Evolutionary conservation across 1,284 basidiomycete genomes (phyloP).

Genomic region (Ganoderma boninense): DNA sequence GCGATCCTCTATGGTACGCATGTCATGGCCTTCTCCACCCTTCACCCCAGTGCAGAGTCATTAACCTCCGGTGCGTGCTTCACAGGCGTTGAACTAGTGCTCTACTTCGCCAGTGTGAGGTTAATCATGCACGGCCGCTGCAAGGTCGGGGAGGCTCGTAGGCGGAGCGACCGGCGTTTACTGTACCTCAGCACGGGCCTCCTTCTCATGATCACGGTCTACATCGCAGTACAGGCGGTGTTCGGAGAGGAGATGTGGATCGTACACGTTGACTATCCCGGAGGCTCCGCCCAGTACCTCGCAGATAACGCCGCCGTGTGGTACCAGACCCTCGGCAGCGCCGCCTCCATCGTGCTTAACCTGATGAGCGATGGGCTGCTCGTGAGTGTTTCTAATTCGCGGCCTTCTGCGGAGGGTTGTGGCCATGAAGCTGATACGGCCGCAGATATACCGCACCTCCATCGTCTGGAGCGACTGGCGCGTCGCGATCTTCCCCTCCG

Average conservation of each 20-base stretch:
- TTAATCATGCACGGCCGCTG: slow-evolving; percentile 8
- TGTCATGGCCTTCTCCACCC: background rate
- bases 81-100: slow-evolving; percentile 30
- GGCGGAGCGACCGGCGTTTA: slow-evolving; percentile 14
- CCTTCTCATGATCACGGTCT: slow-evolving; percentile 30
- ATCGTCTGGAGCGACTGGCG: slow-evolving; percentile 24
- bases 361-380: slow-evolving; percentile 24
- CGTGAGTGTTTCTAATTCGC: slow-evolving; percentile 13
- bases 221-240: slow-evolving; percentile 27
- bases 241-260: slow-evolving; percentile 37
- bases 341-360: slow-evolving; percentile 16
- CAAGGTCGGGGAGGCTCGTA: background rate
- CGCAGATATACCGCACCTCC: slow-evolving; percentile 25
- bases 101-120: slow-evolving; percentile 27
- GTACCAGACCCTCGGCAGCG: slow-evolving; percentile 29
- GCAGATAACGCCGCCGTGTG: slow-evolving; percentile 24
- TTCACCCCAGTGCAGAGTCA: background rate
- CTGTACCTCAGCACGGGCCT: slow-evolving; percentile 32
- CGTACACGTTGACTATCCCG: slow-evolving; percentile 25
- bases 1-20: slow-evolving; percentile 11
- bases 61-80: background rate
- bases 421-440: background rate
- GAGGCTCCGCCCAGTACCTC: slow-evolving; percentile 25
- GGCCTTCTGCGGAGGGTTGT: no score
- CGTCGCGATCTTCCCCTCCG: slow-evolving; percentile 13